Percentiles rank a stretch among this genome's conserved stretches.
Evolutionary conservation across 2,329 filamentous ascomycete species (phyloP).

Genomic region (Sarocladium brachiariae): DNA sequence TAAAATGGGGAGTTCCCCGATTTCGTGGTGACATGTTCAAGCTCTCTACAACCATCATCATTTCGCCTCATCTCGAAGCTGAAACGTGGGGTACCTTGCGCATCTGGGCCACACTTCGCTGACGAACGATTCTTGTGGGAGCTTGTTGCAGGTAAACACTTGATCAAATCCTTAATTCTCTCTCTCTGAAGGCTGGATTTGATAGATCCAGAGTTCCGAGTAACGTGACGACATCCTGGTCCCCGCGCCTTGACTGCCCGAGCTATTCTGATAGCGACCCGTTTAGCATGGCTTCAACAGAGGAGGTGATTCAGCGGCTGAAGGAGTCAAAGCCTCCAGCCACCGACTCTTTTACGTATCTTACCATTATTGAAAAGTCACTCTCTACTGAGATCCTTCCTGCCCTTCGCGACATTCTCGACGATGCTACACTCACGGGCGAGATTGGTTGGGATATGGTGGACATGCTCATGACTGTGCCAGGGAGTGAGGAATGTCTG

Average conservation of each 20-base stretch:
- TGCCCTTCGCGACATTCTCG: slow-evolving; percentile 59
- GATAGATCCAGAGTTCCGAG: not conserved
- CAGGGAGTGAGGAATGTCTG: slow-evolving; percentile 63
- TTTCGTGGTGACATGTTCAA: not conserved
- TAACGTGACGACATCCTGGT: not conserved
- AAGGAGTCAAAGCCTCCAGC: slow-evolving; percentile 43
- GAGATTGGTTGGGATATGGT: slow-evolving; percentile 83
- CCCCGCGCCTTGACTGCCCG: not conserved
- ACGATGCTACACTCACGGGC: slow-evolving; percentile 60
- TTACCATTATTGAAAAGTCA: slow-evolving; percentile 71
- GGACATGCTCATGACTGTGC: slow-evolving; percentile 62
- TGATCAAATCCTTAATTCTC: not conserved
- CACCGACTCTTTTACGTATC: slow-evolving; percentile 66
- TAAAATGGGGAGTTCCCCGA: not conserved
- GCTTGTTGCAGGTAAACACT: not conserved
- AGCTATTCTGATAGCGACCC: not conserved
- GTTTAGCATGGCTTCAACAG: slow-evolving; percentile 24
- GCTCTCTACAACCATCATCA: not conserved
- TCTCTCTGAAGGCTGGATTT: not conserved
- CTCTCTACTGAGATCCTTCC: slow-evolving; percentile 61
- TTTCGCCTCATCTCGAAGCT: not conserved
- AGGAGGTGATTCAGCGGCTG: slow-evolving; percentile 38
- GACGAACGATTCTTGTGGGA: not conserved
- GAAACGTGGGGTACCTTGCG: not conserved
- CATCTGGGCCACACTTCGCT: not conserved